Conservation (phyloP, 371 early-diverging fungal genomes). For the Syncephalastrum monosporum region DNA sequence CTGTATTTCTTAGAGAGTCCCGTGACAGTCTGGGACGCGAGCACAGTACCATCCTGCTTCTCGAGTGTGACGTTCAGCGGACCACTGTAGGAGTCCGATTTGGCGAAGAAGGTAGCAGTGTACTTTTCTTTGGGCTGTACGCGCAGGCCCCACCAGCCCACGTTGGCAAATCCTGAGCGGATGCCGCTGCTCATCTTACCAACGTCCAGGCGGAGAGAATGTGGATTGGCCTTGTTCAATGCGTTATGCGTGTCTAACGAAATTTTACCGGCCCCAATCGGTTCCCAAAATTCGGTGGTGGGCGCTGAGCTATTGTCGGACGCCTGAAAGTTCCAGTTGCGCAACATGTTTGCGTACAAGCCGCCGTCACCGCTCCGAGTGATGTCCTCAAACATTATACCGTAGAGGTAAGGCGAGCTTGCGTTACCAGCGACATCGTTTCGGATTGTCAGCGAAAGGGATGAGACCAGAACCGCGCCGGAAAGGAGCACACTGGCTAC, state of each 20-base stretch:
- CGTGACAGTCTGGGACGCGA: slow-evolving; percentile 7
- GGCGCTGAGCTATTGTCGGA: slow-evolving; percentile 15
- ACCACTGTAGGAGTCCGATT: slow-evolving; percentile 17
- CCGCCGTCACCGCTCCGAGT: slow-evolving; percentile 24
- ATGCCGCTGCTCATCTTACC: background rate
- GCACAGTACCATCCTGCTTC: slow-evolving; percentile 6
- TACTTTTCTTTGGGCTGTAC: slow-evolving; percentile 18
- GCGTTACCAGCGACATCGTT: slow-evolving; percentile 25
- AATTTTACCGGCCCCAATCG: slow-evolving; percentile 9
- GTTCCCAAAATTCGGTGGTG: slow-evolving; percentile 9
- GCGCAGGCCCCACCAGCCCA: slow-evolving; percentile 23
- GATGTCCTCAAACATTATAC: slow-evolving; percentile 28
- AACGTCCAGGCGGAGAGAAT: slow-evolving; percentile 19
- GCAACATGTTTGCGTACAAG: slow-evolving; percentile 21
- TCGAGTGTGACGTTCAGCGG: slow-evolving; percentile 17
- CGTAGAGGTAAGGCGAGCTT: slow-evolving; percentile 21
- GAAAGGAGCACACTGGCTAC: no score
- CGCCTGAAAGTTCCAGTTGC: slow-evolving; percentile 23
- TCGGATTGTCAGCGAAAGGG: slow-evolving; percentile 19
- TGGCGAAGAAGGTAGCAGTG: slow-evolving; percentile 20
- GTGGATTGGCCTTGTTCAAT: slow-evolving; percentile 17
- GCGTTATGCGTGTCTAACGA: slow-evolving; percentile 1
- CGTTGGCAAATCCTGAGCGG: slow-evolving; percentile 18
- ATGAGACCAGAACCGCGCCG: background rate
- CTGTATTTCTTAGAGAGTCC: slow-evolving; percentile 12